phyloP scores from a whole-genome alignment of 805 yeast species.

The Lachancea fermentati region DNA sequence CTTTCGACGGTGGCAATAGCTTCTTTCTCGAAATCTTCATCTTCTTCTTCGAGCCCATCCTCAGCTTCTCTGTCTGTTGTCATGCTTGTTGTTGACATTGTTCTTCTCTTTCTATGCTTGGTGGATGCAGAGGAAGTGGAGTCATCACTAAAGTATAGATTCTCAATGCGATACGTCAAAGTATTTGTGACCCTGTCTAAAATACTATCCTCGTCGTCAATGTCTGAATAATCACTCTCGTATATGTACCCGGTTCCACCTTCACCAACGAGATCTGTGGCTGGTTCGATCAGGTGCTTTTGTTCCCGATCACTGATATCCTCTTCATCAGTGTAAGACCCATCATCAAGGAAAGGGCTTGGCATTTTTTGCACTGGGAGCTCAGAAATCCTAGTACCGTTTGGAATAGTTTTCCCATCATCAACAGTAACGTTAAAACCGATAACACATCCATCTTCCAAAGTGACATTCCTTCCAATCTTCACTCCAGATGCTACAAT shows the following conservation, averaged over 20 bases:
- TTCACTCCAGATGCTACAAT: conserved; percentile 64
- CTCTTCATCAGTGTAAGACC: conserved; percentile 27
- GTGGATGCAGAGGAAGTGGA: conserved; percentile 49
- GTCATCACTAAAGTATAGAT: conserved; percentile 50
- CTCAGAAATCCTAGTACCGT: conserved; percentile 48
- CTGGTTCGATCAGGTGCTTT: conserved; percentile 16
- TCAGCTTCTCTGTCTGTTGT: conserved; percentile 41
- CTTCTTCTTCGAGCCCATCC: conserved; percentile 39
- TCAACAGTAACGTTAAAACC: conserved; percentile 72
- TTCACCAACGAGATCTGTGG: conserved; percentile 32
- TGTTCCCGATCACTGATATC: conserved; percentile 24
- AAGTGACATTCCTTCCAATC: conserved; percentile 45
- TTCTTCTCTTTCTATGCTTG: conserved; percentile 41
- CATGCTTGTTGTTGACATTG: conserved; percentile 36
- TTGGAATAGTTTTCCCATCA: conserved; percentile 42
- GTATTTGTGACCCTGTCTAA: conserved; percentile 28
- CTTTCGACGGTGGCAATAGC: conserved; percentile 92
- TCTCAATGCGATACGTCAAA: conserved; percentile 41
- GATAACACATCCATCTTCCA: conserved; percentile 70
- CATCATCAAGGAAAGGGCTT: conserved; percentile 18
- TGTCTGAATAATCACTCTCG: conserved; percentile 33
- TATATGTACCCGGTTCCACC: conserved; percentile 35
- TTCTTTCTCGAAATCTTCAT: conserved; percentile 62
- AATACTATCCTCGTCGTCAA: conserved; percentile 23
- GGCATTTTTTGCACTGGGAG: conserved; percentile 36